A percentile compares a stretch with the other conserved stretches of the same genome.
Conservation (phyloP, 768 basidiomycete genomes). For the Pleurotus cornucopiae region DNA sequence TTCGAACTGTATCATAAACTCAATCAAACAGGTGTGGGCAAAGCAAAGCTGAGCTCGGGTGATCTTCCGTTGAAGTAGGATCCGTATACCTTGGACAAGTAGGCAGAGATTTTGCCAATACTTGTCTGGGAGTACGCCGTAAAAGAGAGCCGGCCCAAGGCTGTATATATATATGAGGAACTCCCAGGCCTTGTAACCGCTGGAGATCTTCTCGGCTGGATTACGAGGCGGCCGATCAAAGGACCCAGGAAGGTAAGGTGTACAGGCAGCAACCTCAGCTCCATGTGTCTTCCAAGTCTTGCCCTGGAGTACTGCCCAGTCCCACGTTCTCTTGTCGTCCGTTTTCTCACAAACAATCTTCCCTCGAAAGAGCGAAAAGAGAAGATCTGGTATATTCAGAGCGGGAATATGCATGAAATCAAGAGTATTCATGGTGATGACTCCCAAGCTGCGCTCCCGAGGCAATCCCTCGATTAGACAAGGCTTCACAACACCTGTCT, state of each 20-base stretch:
- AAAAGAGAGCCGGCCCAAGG: slow-evolving; percentile 3
- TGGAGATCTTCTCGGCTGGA: slow-evolving; percentile 28
- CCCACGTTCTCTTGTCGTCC: slow-evolving; percentile 23
- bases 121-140: background rate
- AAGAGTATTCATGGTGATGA: slow-evolving; percentile 19
- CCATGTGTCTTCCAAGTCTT: slow-evolving; percentile 17
- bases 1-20: slow-evolving; percentile 8
- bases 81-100: slow-evolving; percentile 4
- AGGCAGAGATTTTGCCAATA: slow-evolving; percentile 5
- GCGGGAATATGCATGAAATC: slow-evolving; percentile 29
- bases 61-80: background rate
- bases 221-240: slow-evolving; percentile 23
- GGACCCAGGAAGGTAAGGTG: slow-evolving; percentile 1
- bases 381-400: slow-evolving; percentile 22
- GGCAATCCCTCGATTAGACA: slow-evolving; percentile 22
- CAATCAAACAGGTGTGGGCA: background rate
- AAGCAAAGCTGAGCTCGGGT: background rate
- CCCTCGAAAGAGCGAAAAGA: slow-evolving; percentile 16
- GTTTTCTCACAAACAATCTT: slow-evolving; percentile 15
- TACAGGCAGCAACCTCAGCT: slow-evolving; percentile 4
- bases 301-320: slow-evolving; percentile 20
- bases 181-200: slow-evolving; percentile 36
- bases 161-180: slow-evolving; percentile 28
- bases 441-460: slow-evolving; percentile 10
- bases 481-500: slow-evolving; percentile 29